Conservation (phyloP, 208 protist species). For the Leishmania turanica region DNA sequence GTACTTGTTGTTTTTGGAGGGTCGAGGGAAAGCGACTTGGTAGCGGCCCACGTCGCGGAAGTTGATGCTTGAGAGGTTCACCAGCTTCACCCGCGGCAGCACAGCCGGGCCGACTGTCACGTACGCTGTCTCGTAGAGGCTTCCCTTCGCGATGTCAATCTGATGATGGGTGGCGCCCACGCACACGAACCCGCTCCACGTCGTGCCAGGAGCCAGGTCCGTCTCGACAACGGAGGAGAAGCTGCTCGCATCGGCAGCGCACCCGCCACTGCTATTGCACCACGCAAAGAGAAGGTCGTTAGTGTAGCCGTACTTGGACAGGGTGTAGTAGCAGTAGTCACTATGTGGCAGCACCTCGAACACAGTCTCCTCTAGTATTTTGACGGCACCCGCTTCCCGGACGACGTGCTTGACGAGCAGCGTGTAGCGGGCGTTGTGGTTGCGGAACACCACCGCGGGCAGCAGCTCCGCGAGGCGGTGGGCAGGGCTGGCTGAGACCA, state of each 20-base stretch:
- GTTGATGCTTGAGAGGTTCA: conserved; percentile 42
- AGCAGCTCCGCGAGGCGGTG: conserved; percentile 24
- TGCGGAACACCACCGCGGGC: conserved; percentile 32
- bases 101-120: conserved; percentile 46
- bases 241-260: not conserved
- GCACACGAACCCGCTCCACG: conserved; percentile 47
- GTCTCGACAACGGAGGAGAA: conserved; percentile 36
- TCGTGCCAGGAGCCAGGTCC: conserved; percentile 34
- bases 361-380: conserved; percentile 23
- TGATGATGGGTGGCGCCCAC: conserved; percentile 26
- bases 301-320: conserved; percentile 45
- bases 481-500: conserved; percentile 5
- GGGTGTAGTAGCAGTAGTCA: conserved; percentile 21
- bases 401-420: conserved; percentile 33
- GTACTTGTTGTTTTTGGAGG: conserved; percentile 36
- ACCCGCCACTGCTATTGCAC: conserved; percentile 1
- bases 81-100: conserved; percentile 43
- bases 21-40: conserved; percentile 27
- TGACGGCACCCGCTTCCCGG: conserved; percentile 16
- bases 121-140: conserved; percentile 47
- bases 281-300: conserved; percentile 49
- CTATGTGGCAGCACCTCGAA: conserved; percentile 18
- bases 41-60: conserved; percentile 42
- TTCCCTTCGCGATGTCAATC: conserved; percentile 33
- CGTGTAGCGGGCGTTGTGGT: conserved; percentile 21